phyloP scores from a whole-genome alignment of 352 stramenopile species.

The Blastocystis sp. region DNA sequence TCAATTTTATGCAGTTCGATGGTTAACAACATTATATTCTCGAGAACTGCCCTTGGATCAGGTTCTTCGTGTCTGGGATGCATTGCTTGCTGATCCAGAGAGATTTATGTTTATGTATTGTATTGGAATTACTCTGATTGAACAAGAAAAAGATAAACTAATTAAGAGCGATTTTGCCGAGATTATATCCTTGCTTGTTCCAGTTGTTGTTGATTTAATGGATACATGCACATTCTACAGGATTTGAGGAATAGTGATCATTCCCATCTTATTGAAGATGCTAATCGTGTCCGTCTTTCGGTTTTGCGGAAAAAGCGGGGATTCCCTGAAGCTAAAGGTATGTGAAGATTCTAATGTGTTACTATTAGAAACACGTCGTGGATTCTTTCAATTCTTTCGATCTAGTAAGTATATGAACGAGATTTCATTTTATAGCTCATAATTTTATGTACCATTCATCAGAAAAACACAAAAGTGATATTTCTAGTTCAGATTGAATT shows the following conservation, averaged over 20 bases:
- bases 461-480: too few species aligned
- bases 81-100: conserved; percentile 76
- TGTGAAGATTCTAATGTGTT: too few species aligned
- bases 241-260: background rate
- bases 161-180: conserved; percentile 72
- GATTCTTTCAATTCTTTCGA: too few species aligned
- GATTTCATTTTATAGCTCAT: too few species aligned
- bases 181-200: conserved; percentile 63
- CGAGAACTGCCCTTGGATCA: conserved; percentile 77
- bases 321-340: background rate
- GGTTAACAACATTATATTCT: conserved; percentile 79
- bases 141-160: conserved; percentile 74
- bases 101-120: conserved; percentile 79
- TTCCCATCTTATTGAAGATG: background rate
- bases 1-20: conserved; percentile 77
- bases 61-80: conserved; percentile 81
- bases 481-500: too few species aligned
- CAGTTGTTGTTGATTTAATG: background rate
- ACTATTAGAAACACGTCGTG: too few species aligned
- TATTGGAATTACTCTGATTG: conserved; percentile 78
- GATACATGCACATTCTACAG: background rate
- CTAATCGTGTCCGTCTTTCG: background rate
- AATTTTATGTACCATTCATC: too few species aligned
- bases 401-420: too few species aligned
- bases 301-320: background rate